A percentile compares a stretch with the other conserved stretches of the same genome.
Evolutionary conservation across 192 early-diverging fungal genomes (phyloP).

Genomic region (Phlyctochytrium arcticum): DNA sequence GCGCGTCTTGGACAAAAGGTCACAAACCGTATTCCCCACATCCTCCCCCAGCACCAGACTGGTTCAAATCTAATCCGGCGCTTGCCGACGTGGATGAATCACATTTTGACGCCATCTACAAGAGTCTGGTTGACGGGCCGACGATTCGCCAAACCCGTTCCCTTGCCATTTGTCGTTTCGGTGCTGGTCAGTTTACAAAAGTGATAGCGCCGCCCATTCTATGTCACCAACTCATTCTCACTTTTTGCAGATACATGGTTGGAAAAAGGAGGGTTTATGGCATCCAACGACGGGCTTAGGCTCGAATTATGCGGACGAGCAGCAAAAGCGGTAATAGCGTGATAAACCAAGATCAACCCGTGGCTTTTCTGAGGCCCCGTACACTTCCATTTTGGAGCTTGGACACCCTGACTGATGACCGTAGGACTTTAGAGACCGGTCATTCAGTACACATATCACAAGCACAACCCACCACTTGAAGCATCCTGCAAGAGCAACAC

Average conservation of each 20-base stretch:
- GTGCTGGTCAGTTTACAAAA: constrained; percentile 30
- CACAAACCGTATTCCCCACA: constrained; percentile 37
- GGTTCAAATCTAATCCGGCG: constrained; percentile 27
- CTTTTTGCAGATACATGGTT: constrained; percentile 34
- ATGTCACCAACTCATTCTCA: not conserved
- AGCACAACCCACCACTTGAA: too few relatives aligned
- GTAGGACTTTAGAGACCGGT: too few relatives aligned
- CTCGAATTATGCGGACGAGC: not conserved
- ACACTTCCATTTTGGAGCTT: too few relatives aligned
- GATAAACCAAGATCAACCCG: too few relatives aligned
- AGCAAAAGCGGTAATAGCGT: too few relatives aligned
- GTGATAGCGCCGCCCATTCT: not conserved
- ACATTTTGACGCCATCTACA: constrained; percentile 45
- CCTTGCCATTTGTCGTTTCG: constrained; percentile 41
- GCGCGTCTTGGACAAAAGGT: constrained; percentile 30
- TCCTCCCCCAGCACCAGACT: constrained; percentile 9
- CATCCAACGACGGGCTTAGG: constrained; percentile 14
- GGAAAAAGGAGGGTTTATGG: constrained; percentile 46
- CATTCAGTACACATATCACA: too few relatives aligned
- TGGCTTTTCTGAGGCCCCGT: too few relatives aligned
- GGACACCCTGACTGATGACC: too few relatives aligned
- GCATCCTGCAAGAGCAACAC: too few relatives aligned
- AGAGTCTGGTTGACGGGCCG: constrained; percentile 38
- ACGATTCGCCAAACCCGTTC: constrained; percentile 41
- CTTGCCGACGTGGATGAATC: constrained; percentile 31